A percentile compares a stretch with the other conserved stretches of the same genome.
Evolutionary conservation across 2,329 filamentous ascomycete species (phyloP).

Genomic region (Ascochyta pisi): DNA sequence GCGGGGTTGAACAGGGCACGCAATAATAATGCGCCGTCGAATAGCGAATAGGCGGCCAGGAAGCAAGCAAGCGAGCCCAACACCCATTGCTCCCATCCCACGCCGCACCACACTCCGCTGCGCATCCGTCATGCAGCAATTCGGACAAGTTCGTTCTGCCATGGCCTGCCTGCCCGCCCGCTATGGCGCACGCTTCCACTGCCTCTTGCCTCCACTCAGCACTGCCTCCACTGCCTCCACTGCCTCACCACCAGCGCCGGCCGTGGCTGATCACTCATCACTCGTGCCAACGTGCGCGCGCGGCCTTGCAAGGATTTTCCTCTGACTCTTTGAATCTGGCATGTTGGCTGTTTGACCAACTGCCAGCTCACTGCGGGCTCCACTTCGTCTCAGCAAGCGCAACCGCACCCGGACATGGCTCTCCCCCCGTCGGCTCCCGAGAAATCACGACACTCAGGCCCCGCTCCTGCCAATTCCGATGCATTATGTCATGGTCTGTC

Average conservation of each 20-base stretch:
- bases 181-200: conserved; percentile 26
- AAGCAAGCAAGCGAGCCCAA: not conserved
- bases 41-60: conserved; percentile 17
- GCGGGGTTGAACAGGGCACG: conserved; percentile 11
- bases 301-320: conserved; percentile 15
- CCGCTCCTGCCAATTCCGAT: conserved; percentile 20
- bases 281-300: conserved; percentile 5
- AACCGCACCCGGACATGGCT: conserved; percentile 5
- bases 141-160: conserved; percentile 16
- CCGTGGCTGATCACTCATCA: conserved; percentile 8
- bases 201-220: too few species aligned
- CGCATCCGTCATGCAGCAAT: conserved; percentile 26
- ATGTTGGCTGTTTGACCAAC: conserved; percentile 6
- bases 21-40: conserved; percentile 3
- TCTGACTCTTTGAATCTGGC: conserved; percentile 10
- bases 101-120: not conserved
- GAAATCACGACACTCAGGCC: conserved; percentile 21
- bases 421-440: conserved; percentile 20
- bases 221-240: not conserved
- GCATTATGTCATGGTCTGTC: conserved; percentile 26
- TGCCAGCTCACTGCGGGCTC: conserved; percentile 14
- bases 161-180: conserved; percentile 14
- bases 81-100: too few species aligned
- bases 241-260: conserved; percentile 8
- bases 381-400: conserved; percentile 14